Base-by-base conservation (phyloP, 768 basidiomycete genomes). In the Lanmaoa rubissima region DNA sequence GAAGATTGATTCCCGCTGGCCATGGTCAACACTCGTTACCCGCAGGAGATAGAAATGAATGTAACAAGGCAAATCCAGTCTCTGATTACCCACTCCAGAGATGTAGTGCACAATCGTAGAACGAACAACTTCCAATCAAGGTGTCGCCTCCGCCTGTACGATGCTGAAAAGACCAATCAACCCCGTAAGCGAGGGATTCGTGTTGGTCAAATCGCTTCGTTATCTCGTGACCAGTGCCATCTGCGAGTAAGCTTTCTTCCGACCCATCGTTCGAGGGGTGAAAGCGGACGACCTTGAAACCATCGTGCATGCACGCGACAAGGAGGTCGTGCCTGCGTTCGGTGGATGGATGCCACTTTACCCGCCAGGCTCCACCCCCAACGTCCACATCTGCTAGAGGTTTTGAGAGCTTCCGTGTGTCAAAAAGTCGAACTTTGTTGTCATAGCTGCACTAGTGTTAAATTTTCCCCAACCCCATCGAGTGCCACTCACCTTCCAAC, bases 291-390 rank as follows among this genome's bases (percentile, higher is more conserved):
- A 96, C 78, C 68, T 97, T 97, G 80, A 93, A 95, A 11, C 96
- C 95, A 60, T 94, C 94, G 67, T 96, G 95, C 97, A 98, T 99
- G 67, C 91, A 94, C 0, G 95, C 97, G n/a, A 94, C 85, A 19
- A 98, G 81, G 2, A 98, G 78, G 65, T 95, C 90, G 38, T 80
- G 65, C 59, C 79, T 81, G 44, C 94, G 81, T n/a, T 66, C 62
- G 2, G 78, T 60, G 5, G 81, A 82, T 8, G 95, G 94, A 72
- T 98, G 94, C 93, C 94, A 99, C 71, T 96, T 94, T 55, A 93
- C 86, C 17, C 97, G 82, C 97, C 97, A 99, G 12, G 85, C 90
- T 3, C 97, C 97, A 13, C 97, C 97, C 12, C 92, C 93, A 3
- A 92, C 85, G 54, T 88, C 80, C 26, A 81, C 82, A 48, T 79